Evolutionary conservation across 805 yeast species (phyloP).

Genomic region (Isabelozyma rhagii): DNA sequence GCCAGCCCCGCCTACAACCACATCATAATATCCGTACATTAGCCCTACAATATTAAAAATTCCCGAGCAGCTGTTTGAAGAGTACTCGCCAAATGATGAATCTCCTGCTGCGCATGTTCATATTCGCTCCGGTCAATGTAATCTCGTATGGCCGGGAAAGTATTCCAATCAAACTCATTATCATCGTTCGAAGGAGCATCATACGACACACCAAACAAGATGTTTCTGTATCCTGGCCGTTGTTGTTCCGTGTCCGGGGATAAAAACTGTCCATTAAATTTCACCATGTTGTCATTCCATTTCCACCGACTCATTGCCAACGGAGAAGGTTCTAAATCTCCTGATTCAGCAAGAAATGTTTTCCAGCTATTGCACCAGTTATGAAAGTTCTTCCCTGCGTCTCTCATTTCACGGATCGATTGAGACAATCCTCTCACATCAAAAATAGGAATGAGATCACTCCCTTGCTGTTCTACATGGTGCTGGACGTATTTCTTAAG

Average conservation of each 20-base stretch:
- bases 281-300: conserved; percentile 69
- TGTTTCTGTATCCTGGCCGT: conserved; percentile 66
- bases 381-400: conserved; percentile 43
- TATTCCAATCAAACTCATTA: conserved; percentile 48
- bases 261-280: conserved; percentile 53
- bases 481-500: conserved; percentile 37
- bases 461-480: background rate
- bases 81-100: conserved; percentile 37
- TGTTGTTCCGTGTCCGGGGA: conserved; percentile 39
- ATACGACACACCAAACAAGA: conserved; percentile 65
- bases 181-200: conserved; percentile 45
- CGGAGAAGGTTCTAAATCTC: conserved; percentile 70
- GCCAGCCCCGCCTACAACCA: background rate
- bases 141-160: conserved; percentile 78
- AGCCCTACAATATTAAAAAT: background rate
- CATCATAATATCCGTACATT: too few species aligned
- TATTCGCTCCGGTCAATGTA: conserved; percentile 50
- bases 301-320: conserved; percentile 71
- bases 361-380: conserved; percentile 66
- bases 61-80: conserved; percentile 4
- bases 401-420: conserved; percentile 23
- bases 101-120: conserved; percentile 51
- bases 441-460: conserved; percentile 12
- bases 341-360: conserved; percentile 29
- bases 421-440: conserved; percentile 13